Evolutionary conservation across 2,329 filamentous ascomycete species (phyloP).

Genomic region (Penicillium hesseltinei): DNA sequence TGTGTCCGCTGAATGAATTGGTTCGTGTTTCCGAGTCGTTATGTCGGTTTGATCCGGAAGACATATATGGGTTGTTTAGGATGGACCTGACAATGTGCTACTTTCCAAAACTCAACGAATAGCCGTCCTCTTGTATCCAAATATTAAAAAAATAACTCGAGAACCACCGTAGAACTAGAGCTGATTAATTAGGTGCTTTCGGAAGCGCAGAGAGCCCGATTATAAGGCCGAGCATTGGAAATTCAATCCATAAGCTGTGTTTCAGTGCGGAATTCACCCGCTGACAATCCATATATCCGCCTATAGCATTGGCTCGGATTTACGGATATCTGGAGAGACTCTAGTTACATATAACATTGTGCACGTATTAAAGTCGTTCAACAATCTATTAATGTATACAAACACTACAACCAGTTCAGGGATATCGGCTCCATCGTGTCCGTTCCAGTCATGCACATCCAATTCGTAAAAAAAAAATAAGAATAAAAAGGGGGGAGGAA

Average conservation of each 20-base stretch:
- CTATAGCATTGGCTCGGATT: background rate
- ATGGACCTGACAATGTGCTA: background rate
- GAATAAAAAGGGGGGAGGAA: background rate
- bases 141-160: background rate
- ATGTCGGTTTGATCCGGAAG: constrained; percentile 16
- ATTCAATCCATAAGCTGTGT: constrained; percentile 9
- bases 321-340: constrained; percentile 1
- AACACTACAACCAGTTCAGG: constrained; percentile 6
- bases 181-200: constrained; percentile 4
- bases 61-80: constrained; percentile 20
- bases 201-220: constrained; percentile 16
- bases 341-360: background rate
- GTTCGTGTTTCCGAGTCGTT: constrained; percentile 2
- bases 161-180: background rate
- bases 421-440: constrained; percentile 8
- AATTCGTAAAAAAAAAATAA: constrained; percentile 3
- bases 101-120: background rate
- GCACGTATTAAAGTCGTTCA: background rate
- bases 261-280: constrained; percentile 28
- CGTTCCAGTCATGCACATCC: constrained; percentile 15
- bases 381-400: constrained; percentile 15
- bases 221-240: constrained; percentile 17
- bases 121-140: background rate
- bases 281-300: constrained; percentile 1
- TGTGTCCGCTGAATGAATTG: constrained; percentile 1